Percentiles rank a stretch among this genome's conserved stretches.
These are phyloP conservation scores for Colletotrichum spaethianum DNA, from an alignment of 2,329 filamentous ascomycete genomes.

Conservation along the genomic window DNA sequence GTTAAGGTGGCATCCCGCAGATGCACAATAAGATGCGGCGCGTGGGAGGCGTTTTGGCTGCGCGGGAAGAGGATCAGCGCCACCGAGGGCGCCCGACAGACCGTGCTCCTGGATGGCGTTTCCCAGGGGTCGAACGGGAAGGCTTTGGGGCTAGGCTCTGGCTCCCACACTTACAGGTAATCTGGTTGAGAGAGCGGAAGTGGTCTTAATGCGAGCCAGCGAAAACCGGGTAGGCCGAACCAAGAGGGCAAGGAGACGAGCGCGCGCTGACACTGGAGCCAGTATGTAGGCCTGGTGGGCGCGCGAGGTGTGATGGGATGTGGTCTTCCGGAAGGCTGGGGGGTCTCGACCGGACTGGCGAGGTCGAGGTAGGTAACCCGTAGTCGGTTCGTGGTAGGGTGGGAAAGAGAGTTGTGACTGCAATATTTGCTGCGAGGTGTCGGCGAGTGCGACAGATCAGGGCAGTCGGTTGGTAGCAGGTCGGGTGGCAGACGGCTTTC, in stretches of 20 bases:
- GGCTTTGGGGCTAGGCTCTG: constrained; percentile 31
- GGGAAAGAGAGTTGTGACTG: constrained; percentile 13
- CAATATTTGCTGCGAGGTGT: constrained; percentile 41
- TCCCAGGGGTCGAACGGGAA: constrained; percentile 40
- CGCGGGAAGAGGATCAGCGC: constrained; percentile 35
- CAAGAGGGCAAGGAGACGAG: constrained; percentile 9
- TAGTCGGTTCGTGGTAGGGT: constrained; percentile 6
- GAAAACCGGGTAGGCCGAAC: constrained; percentile 4
- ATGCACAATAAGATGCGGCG: constrained; percentile 43
- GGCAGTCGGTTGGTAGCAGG: constrained; percentile 13
- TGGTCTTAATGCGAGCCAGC: constrained; percentile 10
- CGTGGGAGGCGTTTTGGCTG: constrained; percentile 39
- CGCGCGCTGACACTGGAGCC: constrained; percentile 14
- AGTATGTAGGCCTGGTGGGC: constrained; percentile 9
- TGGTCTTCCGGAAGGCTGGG: constrained; percentile 6
- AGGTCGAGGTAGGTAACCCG: not conserved
- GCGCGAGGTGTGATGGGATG: constrained; percentile 24
- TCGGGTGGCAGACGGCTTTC: constrained; percentile 16
- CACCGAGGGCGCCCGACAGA: constrained; percentile 30
- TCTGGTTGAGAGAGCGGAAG: constrained; percentile 15
- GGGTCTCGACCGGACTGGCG: constrained; percentile 13
- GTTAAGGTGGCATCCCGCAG: constrained; percentile 23
- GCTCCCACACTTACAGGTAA: not conserved
- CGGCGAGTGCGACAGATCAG: constrained; percentile 38
- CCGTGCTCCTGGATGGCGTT: constrained; percentile 31